Percentiles rank a stretch among this genome's conserved stretches.
Evolutionary conservation across 768 basidiomycete genomes (phyloP).

Genomic region (Phaffia australis): DNA sequence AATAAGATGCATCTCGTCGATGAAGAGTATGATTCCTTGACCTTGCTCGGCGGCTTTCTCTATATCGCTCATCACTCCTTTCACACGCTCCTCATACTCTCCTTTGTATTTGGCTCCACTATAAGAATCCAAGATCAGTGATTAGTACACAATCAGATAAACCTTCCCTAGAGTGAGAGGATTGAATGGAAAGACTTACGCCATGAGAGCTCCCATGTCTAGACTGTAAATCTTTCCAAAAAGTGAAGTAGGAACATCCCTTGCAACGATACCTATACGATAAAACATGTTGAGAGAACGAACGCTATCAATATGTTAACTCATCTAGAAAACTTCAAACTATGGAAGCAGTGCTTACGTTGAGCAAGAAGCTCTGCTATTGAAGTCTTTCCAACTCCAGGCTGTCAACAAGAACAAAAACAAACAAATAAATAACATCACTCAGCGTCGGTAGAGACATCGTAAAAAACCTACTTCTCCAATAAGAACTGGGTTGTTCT

Average conservation of each 20-base stretch:
- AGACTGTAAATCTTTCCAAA: constrained; percentile 47
- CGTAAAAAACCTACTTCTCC: neutral
- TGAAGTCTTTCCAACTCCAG: constrained; percentile 84
- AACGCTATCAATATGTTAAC: constrained; percentile 40
- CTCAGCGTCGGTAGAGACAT: neutral
- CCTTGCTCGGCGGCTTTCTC: constrained; percentile 75
- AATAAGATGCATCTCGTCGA: constrained; percentile 84
- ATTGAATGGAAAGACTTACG: constrained; percentile 33
- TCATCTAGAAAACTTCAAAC: constrained; percentile 61
- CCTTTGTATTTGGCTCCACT: constrained; percentile 58
- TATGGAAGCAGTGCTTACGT: constrained; percentile 38
- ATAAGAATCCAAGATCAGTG: too few relatives aligned
- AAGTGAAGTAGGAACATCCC: constrained; percentile 38
- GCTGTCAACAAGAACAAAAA: constrained; percentile 67
- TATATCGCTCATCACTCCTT: constrained; percentile 79
- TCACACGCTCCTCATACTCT: constrained; percentile 94
- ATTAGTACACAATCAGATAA: neutral
- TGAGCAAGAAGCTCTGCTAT: constrained; percentile 93
- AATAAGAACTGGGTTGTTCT: constrained; percentile 22
- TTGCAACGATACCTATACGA: constrained; percentile 12
- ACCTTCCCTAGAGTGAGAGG: constrained; percentile 48
- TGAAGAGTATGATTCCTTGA: constrained; percentile 75
- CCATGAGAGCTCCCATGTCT: constrained; percentile 93
- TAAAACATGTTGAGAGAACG: too few relatives aligned
- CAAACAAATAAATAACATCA: neutral